Percentiles rank a stretch among this genome's conserved stretches.
Conservation (phyloP, 495 filamentous ascomycete genomes). For the Penicillium malachiteum region DNA sequence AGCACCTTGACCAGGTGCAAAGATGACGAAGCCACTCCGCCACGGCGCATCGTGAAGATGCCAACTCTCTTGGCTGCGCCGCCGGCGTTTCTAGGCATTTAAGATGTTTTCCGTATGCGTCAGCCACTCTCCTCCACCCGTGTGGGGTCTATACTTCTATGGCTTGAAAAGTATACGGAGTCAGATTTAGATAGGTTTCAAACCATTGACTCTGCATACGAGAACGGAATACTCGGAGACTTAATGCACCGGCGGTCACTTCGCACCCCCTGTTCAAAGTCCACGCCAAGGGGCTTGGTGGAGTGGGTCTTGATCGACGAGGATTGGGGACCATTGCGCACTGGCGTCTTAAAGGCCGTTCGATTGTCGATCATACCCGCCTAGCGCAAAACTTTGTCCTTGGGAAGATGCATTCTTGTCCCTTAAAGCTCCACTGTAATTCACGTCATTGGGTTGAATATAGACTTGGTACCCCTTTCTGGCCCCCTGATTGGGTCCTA, state of each 20-base stretch:
- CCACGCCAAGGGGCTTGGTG: constrained; percentile 11
- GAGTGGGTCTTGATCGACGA: constrained; percentile 27
- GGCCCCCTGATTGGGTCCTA: constrained; percentile 7
- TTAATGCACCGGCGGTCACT: constrained; percentile 2
- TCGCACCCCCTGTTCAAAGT: constrained; percentile 3
- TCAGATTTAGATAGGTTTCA: no score
- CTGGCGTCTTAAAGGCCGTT: constrained; percentile 17
- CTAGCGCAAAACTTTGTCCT: constrained; percentile 22
- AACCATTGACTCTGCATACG: not conserved
- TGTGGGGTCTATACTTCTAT: not conserved
- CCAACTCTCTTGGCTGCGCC: constrained; percentile 13
- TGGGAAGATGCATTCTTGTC: constrained; percentile 16
- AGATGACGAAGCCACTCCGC: not conserved
- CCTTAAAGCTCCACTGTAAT: constrained; percentile 14
- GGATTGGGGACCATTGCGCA: constrained; percentile 18
- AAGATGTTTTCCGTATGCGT: not conserved
- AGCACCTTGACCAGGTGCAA: not conserved
- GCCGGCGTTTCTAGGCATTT: not conserved
- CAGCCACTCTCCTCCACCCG: not conserved
- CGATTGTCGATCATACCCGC: constrained; percentile 24
- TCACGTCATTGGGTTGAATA: constrained; percentile 8
- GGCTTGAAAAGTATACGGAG: no score
- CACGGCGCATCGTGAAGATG: constrained; percentile 1
- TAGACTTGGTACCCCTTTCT: constrained; percentile 9
- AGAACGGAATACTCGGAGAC: not conserved